Base-by-base conservation (phyloP, 2,329 filamentous ascomycete species). In the Fusarium domesticum region DNA sequence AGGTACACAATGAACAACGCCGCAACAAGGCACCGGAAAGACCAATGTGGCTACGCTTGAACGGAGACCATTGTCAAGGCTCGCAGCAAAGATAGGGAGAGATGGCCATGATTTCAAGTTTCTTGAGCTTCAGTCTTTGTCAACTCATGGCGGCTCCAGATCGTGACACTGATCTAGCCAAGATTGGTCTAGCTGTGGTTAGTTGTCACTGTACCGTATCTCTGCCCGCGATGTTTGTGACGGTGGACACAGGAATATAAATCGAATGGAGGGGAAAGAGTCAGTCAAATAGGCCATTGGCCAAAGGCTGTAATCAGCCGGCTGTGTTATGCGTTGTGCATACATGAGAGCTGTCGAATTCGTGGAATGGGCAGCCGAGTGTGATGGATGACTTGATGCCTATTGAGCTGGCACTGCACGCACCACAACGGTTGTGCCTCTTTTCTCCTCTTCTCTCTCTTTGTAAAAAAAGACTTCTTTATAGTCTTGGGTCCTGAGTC, bases 281-380 rank as follows among this genome's bases (percentile, higher is more conserved):
- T 5, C 28, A 38, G 18, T 40, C 42, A 48, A 46, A 39, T 36
- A 34, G 42, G 17, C 45, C 52, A 55, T 55, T 55, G 52, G 52
- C 39, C 39, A 38, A 50, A 19, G 30, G 50, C 28, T 39, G 45
- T 55, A 50, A 43, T 55, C 50, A 52, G 50, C 50, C 50, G 49
- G 47, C 23, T 48, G 45, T 45, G 45, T 45, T 28, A 38, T 44
- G 34, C 40, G 34, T 40, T 45, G 52, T 53, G 48, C 50, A 45
- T 50, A 47, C 46, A 32, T 48, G 47, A 51, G 31, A 16, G 37
- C 31, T 42, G 45, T 47, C 48, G 38, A 43, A 55, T 48, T 48
- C 47, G 42, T 43, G 47, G 45, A 45, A 18, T 33, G 31, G 31
- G 23, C 23, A 12, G 23, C 23, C 23, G 23, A 28, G 23, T 28